These are phyloP conservation scores for Neopestalotiopsis sp. DNA, from an alignment of 2,329 filamentous ascomycete species.

Conservation along the genomic window DNA sequence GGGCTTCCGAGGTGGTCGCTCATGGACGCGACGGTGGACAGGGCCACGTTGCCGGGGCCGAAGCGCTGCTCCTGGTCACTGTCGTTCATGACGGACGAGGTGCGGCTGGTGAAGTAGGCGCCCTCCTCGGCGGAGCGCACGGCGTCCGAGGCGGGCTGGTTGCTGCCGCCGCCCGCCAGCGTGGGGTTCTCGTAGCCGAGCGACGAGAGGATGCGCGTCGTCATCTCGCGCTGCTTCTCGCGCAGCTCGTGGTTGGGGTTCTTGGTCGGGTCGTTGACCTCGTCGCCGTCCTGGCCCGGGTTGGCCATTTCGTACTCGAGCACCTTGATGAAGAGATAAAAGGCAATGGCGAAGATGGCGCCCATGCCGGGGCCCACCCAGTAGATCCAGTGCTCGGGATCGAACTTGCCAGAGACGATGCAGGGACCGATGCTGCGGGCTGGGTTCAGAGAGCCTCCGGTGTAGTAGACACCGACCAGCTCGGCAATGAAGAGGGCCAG, in stretches of 20 bases:
- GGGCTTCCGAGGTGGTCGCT: slow-evolving; percentile 18
- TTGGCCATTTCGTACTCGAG: slow-evolving; percentile 46
- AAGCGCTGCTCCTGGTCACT: slow-evolving; percentile 15
- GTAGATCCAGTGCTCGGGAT: slow-evolving; percentile 47
- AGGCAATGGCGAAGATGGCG: slow-evolving; percentile 43
- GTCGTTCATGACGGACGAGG: slow-evolving; percentile 17
- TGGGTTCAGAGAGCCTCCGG: slow-evolving; percentile 45
- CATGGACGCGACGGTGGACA: slow-evolving; percentile 24
- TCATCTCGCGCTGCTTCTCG: slow-evolving; percentile 27
- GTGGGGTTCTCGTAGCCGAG: slow-evolving; percentile 21
- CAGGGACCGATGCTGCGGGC: slow-evolving; percentile 45
- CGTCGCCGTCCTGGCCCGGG: slow-evolving; percentile 39
- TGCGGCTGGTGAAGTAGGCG: slow-evolving; percentile 18
- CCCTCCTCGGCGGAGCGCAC: slow-evolving; percentile 22
- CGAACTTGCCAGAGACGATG: slow-evolving; percentile 41
- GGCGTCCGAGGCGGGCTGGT: neutral
- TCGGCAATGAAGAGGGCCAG: slow-evolving; percentile 60
- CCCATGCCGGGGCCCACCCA: slow-evolving; percentile 43
- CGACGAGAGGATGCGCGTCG: slow-evolving; percentile 21
- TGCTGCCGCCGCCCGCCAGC: neutral
- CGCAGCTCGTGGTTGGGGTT: slow-evolving; percentile 26
- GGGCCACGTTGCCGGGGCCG: slow-evolving; percentile 10
- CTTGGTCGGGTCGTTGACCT: slow-evolving; percentile 25
- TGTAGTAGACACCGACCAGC: slow-evolving; percentile 47
- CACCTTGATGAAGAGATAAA: slow-evolving; percentile 48